A percentile compares a stretch with the other conserved stretches of the same genome.
These are phyloP conservation scores for Xylaria sp. DNA, from an alignment of 2,329 filamentous ascomycete genomes.

Conservation along the genomic window DNA sequence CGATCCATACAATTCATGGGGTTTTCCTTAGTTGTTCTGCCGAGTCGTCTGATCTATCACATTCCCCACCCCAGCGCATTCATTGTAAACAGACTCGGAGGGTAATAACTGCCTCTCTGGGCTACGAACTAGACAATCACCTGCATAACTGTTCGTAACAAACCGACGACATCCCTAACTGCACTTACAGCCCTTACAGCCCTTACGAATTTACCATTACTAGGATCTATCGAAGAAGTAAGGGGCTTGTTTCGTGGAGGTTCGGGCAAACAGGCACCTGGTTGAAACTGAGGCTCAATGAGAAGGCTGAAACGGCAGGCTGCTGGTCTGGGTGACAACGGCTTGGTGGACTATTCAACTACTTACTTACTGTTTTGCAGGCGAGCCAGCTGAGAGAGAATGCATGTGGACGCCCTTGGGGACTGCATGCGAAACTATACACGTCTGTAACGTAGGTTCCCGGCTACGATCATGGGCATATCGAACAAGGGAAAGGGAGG, in stretches of 20 bases:
- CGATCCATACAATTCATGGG: conserved; percentile 39
- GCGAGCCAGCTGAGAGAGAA: neutral
- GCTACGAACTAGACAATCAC: conserved; percentile 5
- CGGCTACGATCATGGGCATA: conserved; percentile 29
- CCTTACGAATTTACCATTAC: neutral
- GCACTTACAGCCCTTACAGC: neutral
- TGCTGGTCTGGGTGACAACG: conserved; percentile 10
- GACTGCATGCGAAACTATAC: conserved; percentile 22
- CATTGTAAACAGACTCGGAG: conserved; percentile 23
- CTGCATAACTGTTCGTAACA: neutral
- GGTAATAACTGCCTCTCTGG: neutral
- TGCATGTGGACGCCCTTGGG: neutral
- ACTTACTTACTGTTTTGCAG: neutral
- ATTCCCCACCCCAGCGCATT: conserved; percentile 37
- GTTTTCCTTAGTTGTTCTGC: conserved; percentile 21
- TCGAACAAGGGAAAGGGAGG: conserved; percentile 14
- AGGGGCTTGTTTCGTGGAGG: neutral
- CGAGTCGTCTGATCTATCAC: conserved; percentile 44
- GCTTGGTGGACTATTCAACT: conserved; percentile 10
- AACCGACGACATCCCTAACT: neutral
- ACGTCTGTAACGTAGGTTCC: conserved; percentile 33
- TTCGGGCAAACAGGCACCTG: neutral
- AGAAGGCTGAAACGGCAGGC: conserved; percentile 29
- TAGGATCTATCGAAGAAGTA: neutral
- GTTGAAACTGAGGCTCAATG: conserved; percentile 29